Conservation (phyloP, 2,329 filamentous ascomycete genomes). For the Alternaria sp. region DNA sequence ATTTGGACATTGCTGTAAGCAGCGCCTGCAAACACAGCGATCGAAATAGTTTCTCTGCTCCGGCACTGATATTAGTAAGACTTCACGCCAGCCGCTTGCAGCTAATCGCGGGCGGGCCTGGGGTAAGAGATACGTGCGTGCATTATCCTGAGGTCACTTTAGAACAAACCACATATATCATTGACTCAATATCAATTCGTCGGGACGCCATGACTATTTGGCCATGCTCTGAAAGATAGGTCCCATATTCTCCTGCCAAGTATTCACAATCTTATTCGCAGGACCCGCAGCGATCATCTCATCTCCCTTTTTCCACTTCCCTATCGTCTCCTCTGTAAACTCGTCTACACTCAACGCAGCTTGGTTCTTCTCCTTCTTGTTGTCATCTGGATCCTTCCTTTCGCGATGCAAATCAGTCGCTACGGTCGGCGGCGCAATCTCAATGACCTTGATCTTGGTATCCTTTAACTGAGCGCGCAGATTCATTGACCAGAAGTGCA, state of each 20-base stretch:
- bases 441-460: slow-evolving; percentile 57
- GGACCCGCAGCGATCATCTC: slow-evolving; percentile 59
- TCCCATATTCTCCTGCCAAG: slow-evolving; percentile 54
- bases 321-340: slow-evolving; percentile 59
- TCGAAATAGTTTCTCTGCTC: no score
- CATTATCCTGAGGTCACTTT: neutral
- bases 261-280: slow-evolving; percentile 50
- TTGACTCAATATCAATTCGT: neutral
- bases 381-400: slow-evolving; percentile 62
- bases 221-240: slow-evolving; percentile 24
- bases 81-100: neutral
- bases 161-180: neutral
- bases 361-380: slow-evolving; percentile 64
- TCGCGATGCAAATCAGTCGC: slow-evolving; percentile 64
- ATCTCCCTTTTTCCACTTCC: slow-evolving; percentile 55
- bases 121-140: neutral
- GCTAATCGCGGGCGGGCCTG: neutral
- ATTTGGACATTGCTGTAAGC: no score
- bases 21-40: no score
- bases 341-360: slow-evolving; percentile 59
- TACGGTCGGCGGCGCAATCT: slow-evolving; percentile 64
- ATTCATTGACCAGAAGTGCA: slow-evolving; percentile 65
- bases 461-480: slow-evolving; percentile 58
- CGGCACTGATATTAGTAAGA: no score
- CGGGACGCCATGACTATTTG: neutral